phyloP scores from a whole-genome alignment of 306 rosid genomes.

The Prunus armeniaca region DNA sequence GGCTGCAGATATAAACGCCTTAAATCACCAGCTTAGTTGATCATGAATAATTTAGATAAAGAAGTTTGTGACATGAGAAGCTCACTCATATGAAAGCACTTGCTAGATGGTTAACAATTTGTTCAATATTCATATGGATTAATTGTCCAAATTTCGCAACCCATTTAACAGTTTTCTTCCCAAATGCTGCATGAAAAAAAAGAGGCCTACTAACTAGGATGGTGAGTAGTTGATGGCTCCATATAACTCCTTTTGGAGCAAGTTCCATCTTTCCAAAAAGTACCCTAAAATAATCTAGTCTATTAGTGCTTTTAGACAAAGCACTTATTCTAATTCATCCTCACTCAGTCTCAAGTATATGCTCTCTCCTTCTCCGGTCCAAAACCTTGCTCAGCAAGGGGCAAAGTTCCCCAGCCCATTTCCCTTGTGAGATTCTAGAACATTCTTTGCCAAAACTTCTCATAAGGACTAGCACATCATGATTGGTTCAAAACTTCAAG shows the following conservation, averaged over 20 bases:
- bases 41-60: no score
- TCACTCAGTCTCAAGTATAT: neutral
- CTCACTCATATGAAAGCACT: no score
- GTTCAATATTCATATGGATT: neutral
- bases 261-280: constrained; percentile 6
- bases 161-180: no score
- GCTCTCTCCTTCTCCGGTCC: neutral
- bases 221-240: neutral
- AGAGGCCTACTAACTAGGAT: neutral
- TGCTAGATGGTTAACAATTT: neutral
- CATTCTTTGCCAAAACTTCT: neutral
- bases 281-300: neutral
- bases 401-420: neutral
- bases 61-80: no score
- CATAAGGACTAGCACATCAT: neutral
- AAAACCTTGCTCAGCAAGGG: neutral
- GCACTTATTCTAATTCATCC: neutral
- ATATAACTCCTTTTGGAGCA: neutral
- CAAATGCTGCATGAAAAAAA: no score
- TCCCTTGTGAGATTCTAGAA: neutral
- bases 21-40: neutral
- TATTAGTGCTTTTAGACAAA: neutral
- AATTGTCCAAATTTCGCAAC: neutral
- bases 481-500: neutral
- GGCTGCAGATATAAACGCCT: neutral